A percentile compares a stretch with the other conserved stretches of the same genome.
These are phyloP conservation scores for Tagetes erecta DNA, from an alignment of 129 eudicot species.

Conservation along the genomic window DNA sequence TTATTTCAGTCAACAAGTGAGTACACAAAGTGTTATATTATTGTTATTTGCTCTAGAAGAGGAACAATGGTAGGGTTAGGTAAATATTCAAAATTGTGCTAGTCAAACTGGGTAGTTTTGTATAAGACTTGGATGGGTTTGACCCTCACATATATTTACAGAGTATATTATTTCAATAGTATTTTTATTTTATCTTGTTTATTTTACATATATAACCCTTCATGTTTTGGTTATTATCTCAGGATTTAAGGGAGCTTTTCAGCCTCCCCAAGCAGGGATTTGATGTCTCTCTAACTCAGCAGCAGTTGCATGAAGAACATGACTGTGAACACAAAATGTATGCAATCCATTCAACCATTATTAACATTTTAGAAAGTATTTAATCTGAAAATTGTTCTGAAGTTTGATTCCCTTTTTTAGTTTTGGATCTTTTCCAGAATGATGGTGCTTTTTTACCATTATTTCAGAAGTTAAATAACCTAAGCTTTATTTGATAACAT, in stretches of 20 bases:
- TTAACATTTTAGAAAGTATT: not conserved
- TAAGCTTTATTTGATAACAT: not conserved
- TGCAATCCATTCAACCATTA: not conserved
- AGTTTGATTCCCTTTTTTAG: not conserved
- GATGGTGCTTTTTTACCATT: not conserved
- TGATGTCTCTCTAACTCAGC: conserved; percentile 85
- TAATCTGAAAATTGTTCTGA: not conserved
- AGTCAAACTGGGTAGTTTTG: not conserved
- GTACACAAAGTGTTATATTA: not conserved
- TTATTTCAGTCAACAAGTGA: conserved; percentile 88
- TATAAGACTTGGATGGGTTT: not conserved
- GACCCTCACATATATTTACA: not conserved
- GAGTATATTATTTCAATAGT: not conserved
- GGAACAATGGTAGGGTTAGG: not conserved
- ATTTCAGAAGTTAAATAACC: not conserved
- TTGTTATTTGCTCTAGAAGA: not conserved
- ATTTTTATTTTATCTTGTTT: not conserved
- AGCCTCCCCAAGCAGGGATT: conserved; percentile 88
- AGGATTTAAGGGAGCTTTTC: conserved; percentile 93
- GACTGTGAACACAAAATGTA: conserved; percentile 69
- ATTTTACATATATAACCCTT: not conserved
- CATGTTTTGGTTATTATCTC: conserved; percentile 16
- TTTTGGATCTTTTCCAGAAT: not conserved
- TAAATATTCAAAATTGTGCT: not conserved
- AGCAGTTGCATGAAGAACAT: conserved; percentile 89